These are phyloP conservation scores for Pythium insidiosum DNA, from an alignment of 352 stramenopile species.

Conservation along the genomic window DNA sequence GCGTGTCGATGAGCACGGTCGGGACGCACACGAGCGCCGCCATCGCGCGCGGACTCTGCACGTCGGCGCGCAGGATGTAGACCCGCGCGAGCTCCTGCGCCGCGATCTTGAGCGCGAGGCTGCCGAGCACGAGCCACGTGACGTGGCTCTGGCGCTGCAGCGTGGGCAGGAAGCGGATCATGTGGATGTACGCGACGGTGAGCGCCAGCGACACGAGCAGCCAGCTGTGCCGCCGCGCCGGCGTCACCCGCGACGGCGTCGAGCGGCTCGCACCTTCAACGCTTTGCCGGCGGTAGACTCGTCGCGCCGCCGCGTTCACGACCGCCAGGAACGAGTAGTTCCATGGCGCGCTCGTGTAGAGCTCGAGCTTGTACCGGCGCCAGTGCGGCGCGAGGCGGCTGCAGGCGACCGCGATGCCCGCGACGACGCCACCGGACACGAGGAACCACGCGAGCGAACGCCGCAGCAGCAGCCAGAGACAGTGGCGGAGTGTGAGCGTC, in stretches of 20 bases:
- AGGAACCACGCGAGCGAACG: background rate
- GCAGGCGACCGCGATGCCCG: background rate
- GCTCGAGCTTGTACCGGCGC: background rate
- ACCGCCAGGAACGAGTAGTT: background rate
- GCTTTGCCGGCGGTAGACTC: background rate
- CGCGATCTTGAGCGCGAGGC: slow-evolving; percentile 9
- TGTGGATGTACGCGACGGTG: background rate
- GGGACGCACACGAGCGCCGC: slow-evolving; percentile 15
- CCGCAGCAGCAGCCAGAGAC: background rate
- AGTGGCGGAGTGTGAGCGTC: background rate
- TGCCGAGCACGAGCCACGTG: background rate
- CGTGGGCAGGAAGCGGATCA: background rate
- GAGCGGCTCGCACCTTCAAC: background rate
- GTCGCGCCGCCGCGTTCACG: background rate
- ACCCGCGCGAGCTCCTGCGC: slow-evolving; percentile 12
- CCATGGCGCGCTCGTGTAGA: background rate
- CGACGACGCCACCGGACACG: background rate
- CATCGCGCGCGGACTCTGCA: slow-evolving; percentile 11
- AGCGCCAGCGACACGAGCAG: background rate
- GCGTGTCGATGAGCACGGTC: slow-evolving; percentile 29
- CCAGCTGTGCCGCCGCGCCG: background rate
- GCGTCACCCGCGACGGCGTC: background rate
- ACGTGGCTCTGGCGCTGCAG: background rate
- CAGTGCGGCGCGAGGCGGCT: background rate
- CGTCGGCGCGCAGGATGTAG: slow-evolving; percentile 1